Evolutionary conservation across 2,329 filamentous ascomycete species (phyloP).

Genomic region (Colletotrichum salicis): DNA sequence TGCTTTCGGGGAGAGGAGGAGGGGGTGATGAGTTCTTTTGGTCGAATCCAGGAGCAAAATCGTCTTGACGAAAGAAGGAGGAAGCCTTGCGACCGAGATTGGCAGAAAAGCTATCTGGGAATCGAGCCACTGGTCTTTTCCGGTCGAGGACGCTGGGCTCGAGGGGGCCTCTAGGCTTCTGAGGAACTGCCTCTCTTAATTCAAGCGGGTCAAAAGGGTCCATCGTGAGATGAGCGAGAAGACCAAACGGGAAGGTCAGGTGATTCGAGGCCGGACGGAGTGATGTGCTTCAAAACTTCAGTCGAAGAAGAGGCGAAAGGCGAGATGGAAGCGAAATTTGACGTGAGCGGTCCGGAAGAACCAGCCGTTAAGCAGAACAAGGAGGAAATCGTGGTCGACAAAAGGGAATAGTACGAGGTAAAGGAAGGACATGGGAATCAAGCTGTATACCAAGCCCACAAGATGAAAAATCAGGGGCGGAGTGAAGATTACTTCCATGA

Average conservation of each 20-base stretch:
- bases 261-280: not conserved
- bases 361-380: not conserved
- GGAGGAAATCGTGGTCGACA: not conserved
- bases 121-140: constrained; percentile 30
- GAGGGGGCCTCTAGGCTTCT: constrained; percentile 21
- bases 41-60: not conserved
- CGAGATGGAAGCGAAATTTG: not conserved
- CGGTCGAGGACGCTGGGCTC: constrained; percentile 29
- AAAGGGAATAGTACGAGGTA: not conserved
- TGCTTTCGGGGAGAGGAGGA: constrained; percentile 15
- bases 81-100: constrained; percentile 26
- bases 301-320: not conserved
- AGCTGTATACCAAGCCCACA: not conserved
- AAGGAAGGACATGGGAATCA: not conserved
- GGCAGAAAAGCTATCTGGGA: constrained; percentile 33
- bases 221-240: not conserved
- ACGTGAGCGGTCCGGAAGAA: not conserved
- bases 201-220: constrained; percentile 1
- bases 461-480: not conserved
- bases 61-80: constrained; percentile 6
- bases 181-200: not conserved
- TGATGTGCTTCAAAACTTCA: not conserved
- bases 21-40: not conserved
- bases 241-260: not conserved
- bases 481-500: not conserved